These are phyloP conservation scores for Mollisia scopiformis DNA, from an alignment of 2,329 filamentous ascomycete genomes.

Conservation along the genomic window DNA sequence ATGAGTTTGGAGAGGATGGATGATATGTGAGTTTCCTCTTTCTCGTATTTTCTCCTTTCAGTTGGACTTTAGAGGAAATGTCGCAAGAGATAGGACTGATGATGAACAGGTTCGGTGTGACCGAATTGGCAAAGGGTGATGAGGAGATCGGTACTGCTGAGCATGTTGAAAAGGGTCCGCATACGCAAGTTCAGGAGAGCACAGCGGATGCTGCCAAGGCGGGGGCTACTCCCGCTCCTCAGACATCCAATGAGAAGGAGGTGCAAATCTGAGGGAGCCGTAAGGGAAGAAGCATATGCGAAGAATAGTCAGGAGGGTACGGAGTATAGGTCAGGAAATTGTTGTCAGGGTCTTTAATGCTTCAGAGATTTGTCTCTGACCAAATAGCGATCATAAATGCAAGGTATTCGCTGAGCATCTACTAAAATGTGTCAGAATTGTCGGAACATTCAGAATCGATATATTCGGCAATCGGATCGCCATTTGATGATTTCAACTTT, in stretches of 20 bases:
- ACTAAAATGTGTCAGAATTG: too few species aligned
- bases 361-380: too few species aligned
- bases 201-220: slow-evolving; percentile 8
- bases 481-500: too few species aligned
- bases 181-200: slow-evolving; percentile 19
- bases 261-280: background rate
- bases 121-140: slow-evolving; percentile 44
- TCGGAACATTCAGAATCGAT: too few species aligned
- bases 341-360: too few species aligned
- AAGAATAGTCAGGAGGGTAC: too few species aligned
- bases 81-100: background rate
- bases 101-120: slow-evolving; percentile 67
- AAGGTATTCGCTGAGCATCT: too few species aligned
- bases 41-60: background rate
- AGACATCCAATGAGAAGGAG: background rate
- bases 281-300: too few species aligned
- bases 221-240: background rate
- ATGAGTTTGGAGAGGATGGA: slow-evolving; percentile 55
- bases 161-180: slow-evolving; percentile 9
- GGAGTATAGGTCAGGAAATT: too few species aligned
- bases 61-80: slow-evolving; percentile 2
- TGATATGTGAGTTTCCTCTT: slow-evolving; percentile 22
- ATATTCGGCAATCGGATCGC: too few species aligned
- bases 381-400: too few species aligned
- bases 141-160: slow-evolving; percentile 14